A percentile compares a stretch with the other conserved stretches of the same genome.
These are phyloP conservation scores for Cryptococcus sp. DNA, from an alignment of 1,284 basidiomycete species.

Conservation along the genomic window DNA sequence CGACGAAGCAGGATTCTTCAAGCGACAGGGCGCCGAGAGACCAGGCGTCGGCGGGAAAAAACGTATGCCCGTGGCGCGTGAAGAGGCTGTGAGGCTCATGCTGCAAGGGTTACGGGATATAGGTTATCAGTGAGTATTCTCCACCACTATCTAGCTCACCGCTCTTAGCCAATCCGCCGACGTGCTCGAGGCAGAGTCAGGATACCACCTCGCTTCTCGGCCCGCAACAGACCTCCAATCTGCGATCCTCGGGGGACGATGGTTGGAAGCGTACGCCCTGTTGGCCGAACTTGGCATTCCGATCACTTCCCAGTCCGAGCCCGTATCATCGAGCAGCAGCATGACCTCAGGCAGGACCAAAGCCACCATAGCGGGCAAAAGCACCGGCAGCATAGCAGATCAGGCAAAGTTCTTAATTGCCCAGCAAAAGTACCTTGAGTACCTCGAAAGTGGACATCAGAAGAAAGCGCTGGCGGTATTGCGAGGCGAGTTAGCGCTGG, in stretches of 20 bases:
- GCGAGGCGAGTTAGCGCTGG: conserved; percentile 79
- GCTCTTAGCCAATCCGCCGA: conserved; percentile 75
- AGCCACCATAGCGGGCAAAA: conserved; percentile 20
- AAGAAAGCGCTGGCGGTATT: conserved; percentile 82
- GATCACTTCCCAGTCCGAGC: conserved; percentile 4
- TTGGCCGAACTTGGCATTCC: conserved; percentile 67
- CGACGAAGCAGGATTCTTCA: neutral
- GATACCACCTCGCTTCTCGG: conserved; percentile 77
- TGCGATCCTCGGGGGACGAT: conserved; percentile 78
- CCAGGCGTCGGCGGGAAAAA: conserved; percentile 26
- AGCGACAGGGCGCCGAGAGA: conserved; percentile 11
- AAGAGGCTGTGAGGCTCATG: conserved; percentile 88
- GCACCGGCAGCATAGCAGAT: conserved; percentile 53
- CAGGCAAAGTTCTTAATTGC: conserved; percentile 83
- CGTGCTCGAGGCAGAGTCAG: conserved; percentile 88
- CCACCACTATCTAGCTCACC: conserved; percentile 4
- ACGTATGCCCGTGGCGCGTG: conserved; percentile 65
- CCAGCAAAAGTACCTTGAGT: conserved; percentile 94
- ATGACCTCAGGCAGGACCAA: conserved; percentile 34
- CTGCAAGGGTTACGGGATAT: conserved; percentile 89
- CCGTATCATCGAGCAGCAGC: conserved; percentile 31
- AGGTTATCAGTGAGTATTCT: conserved; percentile 76
- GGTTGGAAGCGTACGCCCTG: conserved; percentile 76
- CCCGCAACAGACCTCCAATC: conserved; percentile 79
- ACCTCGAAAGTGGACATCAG: conserved; percentile 79